Evolutionary conservation across 345 rosid species (phyloP).

Genomic region (Gynandropsis gynandra): DNA sequence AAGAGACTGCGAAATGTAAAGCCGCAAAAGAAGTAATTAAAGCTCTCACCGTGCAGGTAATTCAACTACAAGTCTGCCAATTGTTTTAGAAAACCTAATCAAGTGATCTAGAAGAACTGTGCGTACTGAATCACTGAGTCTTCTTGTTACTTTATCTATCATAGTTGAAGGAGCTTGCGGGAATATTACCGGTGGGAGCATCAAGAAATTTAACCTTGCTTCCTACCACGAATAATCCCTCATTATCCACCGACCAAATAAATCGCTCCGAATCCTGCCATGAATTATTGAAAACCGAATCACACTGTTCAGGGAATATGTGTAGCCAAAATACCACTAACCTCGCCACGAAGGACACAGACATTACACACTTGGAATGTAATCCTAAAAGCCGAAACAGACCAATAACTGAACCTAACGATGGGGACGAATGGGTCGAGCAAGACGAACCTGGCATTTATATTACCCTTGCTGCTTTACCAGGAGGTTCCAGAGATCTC

Average conservation of each 20-base stretch:
- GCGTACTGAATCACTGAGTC: background rate
- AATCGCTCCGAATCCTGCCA: slow-evolving; percentile 24
- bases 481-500: slow-evolving; percentile 56
- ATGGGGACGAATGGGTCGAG: slow-evolving; percentile 45
- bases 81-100: background rate
- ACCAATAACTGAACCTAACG: slow-evolving; percentile 22
- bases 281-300: slow-evolving; percentile 26
- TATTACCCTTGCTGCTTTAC: slow-evolving; percentile 56
- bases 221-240: slow-evolving; percentile 31
- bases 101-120: no score
- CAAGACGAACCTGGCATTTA: slow-evolving; percentile 74
- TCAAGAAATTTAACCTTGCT: slow-evolving; percentile 25
- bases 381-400: slow-evolving; percentile 32
- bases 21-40: slow-evolving; percentile 79
- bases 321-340: slow-evolving; percentile 31
- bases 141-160: background rate
- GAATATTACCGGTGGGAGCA: slow-evolving; percentile 51
- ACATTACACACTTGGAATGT: slow-evolving; percentile 37
- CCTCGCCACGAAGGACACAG: slow-evolving; percentile 28
- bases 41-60: slow-evolving; percentile 70
- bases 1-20: slow-evolving; percentile 68
- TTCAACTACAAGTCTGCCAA: background rate
- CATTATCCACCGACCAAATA: slow-evolving; percentile 24
- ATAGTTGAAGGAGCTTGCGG: slow-evolving; percentile 76
- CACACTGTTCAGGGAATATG: slow-evolving; percentile 28